Conservation (phyloP, 106 monocot species). For the Dendrobium nobile region DNA sequence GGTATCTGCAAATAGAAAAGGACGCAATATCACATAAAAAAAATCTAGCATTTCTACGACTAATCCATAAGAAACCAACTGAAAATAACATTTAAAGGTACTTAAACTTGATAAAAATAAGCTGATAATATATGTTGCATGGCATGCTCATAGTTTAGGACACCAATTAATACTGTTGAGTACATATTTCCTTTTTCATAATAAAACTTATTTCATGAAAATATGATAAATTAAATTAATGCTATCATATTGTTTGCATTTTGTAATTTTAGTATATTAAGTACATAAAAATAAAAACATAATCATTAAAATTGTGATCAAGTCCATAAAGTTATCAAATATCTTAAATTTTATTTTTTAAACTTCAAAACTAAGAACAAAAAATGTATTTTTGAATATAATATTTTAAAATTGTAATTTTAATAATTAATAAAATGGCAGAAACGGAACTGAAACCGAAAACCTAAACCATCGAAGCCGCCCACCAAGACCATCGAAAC, state of each 20-base stretch:
- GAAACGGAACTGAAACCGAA: background rate
- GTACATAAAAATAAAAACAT: background rate
- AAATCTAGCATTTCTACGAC: background rate
- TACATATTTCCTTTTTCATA: too few relatives aligned
- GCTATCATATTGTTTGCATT: background rate
- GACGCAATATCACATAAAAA: background rate
- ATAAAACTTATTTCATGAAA: too few relatives aligned
- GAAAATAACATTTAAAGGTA: background rate
- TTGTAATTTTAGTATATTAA: background rate
- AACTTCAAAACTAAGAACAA: background rate
- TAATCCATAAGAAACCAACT: background rate
- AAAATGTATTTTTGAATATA: background rate
- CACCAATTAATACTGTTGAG: too few relatives aligned
- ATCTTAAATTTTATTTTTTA: background rate
- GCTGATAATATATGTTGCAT: too few relatives aligned
- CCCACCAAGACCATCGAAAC: background rate
- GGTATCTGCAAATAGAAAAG: conserved; percentile 46
- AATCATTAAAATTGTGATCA: background rate
- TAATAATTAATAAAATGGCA: background rate
- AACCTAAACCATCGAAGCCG: background rate
- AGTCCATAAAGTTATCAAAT: background rate
- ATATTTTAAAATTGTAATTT: too few relatives aligned
- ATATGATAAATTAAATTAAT: background rate
- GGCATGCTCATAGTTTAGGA: too few relatives aligned
- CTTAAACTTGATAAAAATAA: background rate